Evolutionary conservation across 2,329 filamentous ascomycete species (phyloP).

Genomic region (Phialophora verrucosa): DNA sequence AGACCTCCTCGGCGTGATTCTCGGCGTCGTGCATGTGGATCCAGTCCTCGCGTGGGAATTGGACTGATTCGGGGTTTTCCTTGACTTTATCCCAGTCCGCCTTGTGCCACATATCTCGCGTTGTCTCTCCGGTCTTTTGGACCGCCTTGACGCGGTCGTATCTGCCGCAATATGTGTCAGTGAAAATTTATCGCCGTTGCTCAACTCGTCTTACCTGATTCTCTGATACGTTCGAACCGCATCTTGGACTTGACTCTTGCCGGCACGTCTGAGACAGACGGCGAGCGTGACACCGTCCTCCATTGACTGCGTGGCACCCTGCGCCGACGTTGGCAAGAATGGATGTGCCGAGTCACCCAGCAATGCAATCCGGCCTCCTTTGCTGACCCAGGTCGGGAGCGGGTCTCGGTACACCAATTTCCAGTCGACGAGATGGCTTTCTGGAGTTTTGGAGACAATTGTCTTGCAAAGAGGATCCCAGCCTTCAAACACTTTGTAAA

Average conservation of each 20-base stretch:
- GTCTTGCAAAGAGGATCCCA: slow-evolving; percentile 55
- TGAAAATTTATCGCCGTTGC: neutral
- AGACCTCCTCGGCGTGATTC: slow-evolving; percentile 52
- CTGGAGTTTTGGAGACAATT: slow-evolving; percentile 38
- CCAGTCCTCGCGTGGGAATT: slow-evolving; percentile 54
- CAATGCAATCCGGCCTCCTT: slow-evolving; percentile 50
- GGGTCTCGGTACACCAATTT: slow-evolving; percentile 37
- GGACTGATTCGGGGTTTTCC: slow-evolving; percentile 30
- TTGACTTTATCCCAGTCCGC: slow-evolving; percentile 37
- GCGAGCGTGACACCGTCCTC: slow-evolving; percentile 58
- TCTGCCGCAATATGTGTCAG: slow-evolving; percentile 25
- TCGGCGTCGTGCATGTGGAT: slow-evolving; percentile 58
- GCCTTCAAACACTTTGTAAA: slow-evolving; percentile 57
- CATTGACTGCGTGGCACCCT: slow-evolving; percentile 57
- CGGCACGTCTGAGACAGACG: slow-evolving; percentile 47
- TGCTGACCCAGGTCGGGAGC: slow-evolving; percentile 45
- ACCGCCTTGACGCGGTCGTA: slow-evolving; percentile 38
- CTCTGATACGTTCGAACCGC: slow-evolving; percentile 33
- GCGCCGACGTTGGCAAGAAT: slow-evolving; percentile 56
- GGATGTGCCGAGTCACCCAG: slow-evolving; percentile 60
- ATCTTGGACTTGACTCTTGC: slow-evolving; percentile 38
- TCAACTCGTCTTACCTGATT: slow-evolving; percentile 27
- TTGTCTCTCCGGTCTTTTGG: slow-evolving; percentile 39
- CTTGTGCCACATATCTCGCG: slow-evolving; percentile 38
- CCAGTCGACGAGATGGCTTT: slow-evolving; percentile 34